Percentiles rank a stretch among this genome's conserved stretches.
phyloP scores from a whole-genome alignment of 2,329 filamentous ascomycete genomes.

The Graphiopsis chlorocephala region DNA sequence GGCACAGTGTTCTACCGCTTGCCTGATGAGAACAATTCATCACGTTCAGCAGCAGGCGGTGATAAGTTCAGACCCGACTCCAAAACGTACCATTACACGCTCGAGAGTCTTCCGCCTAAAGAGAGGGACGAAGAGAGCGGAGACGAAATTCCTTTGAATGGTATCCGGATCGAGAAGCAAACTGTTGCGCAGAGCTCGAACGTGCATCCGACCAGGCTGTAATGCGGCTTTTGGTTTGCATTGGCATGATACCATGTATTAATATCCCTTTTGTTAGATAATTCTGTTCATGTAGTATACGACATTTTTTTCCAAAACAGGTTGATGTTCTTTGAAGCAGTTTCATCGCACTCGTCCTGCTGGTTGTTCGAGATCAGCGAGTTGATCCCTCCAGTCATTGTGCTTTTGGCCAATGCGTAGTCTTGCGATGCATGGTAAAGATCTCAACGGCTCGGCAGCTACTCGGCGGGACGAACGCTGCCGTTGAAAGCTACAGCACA shows the following conservation, averaged over 20 bases:
- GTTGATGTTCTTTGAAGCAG: not conserved
- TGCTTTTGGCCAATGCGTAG: not conserved
- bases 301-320: not conserved
- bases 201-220: not conserved
- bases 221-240: no score
- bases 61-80: not conserved
- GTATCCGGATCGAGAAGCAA: not conserved
- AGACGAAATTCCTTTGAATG: conserved; percentile 9
- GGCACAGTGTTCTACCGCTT: conserved; percentile 5
- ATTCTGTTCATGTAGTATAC: not conserved
- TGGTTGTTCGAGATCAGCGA: not conserved
- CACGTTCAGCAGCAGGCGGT: not conserved
- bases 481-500: not conserved
- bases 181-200: not conserved
- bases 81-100: conserved; percentile 6
- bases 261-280: not conserved
- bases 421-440: not conserved
- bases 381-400: not conserved
- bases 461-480: not conserved
- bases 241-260: not conserved
- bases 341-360: not conserved
- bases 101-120: not conserved
- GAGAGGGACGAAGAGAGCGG: conserved; percentile 6
- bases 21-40: conserved; percentile 2
- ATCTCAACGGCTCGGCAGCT: not conserved